Percentiles rank a stretch among this genome's conserved stretches.
These are phyloP conservation scores for Cryptococcus amylolentus DNA, from an alignment of 1,284 basidiomycete species.

Conservation along the genomic window DNA sequence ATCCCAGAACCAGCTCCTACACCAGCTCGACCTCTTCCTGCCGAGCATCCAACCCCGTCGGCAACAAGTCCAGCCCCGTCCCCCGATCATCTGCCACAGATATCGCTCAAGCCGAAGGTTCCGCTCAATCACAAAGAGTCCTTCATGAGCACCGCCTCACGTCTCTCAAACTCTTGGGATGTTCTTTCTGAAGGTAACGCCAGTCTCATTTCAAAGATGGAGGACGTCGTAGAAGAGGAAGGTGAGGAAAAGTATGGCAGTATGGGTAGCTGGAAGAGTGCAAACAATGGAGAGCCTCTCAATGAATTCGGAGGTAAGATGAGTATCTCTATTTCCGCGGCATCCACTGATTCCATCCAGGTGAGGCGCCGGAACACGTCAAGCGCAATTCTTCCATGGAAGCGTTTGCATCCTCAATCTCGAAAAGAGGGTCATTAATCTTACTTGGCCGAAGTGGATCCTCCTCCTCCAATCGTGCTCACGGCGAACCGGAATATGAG, in stretches of 20 bases:
- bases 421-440: slow-evolving; percentile 16
- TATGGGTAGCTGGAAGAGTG: slow-evolving; percentile 40
- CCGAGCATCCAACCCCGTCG: neutral
- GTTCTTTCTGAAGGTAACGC: slow-evolving; percentile 35
- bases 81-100: no score
- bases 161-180: slow-evolving; percentile 35
- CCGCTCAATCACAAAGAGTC: slow-evolving; percentile 10
- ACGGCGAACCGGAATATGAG: neutral
- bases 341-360: neutral
- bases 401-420: slow-evolving; percentile 20
- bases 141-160: slow-evolving; percentile 7
- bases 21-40: slow-evolving; percentile 7
- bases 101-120: no score
- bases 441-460: slow-evolving; percentile 13
- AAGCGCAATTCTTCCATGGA: slow-evolving; percentile 17
- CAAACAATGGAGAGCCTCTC: slow-evolving; percentile 37
- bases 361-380: slow-evolving; percentile 3
- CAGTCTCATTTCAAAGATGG: slow-evolving; percentile 32
- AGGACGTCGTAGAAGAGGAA: slow-evolving; percentile 4
- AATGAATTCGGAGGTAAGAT: slow-evolving; percentile 31
- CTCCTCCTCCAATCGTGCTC: slow-evolving; percentile 7
- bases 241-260: slow-evolving; percentile 14
- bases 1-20: slow-evolving; percentile 22
- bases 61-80: neutral
- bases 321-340: no score